Percentiles rank a stretch among this genome's conserved stretches.
These are phyloP conservation scores for Hanseniaspora taiwanica DNA, from an alignment of 805 yeast species.

Conservation along the genomic window DNA sequence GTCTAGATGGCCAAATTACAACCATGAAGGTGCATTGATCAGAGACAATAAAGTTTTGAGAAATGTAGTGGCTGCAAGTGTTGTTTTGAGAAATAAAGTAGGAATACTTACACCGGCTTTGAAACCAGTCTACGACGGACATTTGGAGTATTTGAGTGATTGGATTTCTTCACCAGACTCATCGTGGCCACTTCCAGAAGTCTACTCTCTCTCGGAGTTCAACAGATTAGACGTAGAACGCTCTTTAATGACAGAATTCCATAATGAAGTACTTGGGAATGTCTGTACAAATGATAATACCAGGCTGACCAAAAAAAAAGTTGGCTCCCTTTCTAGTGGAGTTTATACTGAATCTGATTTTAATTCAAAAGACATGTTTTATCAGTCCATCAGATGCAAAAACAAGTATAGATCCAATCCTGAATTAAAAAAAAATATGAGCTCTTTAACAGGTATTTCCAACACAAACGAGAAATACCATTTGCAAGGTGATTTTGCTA, in stretches of 20 bases:
- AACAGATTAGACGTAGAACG: constrained; percentile 67
- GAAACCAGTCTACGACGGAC: constrained; percentile 58
- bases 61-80: constrained; percentile 67
- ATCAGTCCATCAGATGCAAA: constrained; percentile 47
- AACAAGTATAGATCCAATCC: constrained; percentile 64
- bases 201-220: constrained; percentile 49
- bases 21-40: background rate
- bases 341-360: no score
- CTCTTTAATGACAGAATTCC: constrained; percentile 62
- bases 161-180: constrained; percentile 40
- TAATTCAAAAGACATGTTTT: constrained; percentile 29
- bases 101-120: constrained; percentile 74
- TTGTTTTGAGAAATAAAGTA: constrained; percentile 65
- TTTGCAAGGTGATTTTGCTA: constrained; percentile 30
- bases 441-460: constrained; percentile 37
- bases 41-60: constrained; percentile 33
- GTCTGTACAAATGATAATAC: no score
- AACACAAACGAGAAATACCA: constrained; percentile 26
- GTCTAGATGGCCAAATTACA: constrained; percentile 12
- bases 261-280: no score
- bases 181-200: constrained; percentile 72
- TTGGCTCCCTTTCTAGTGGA: no score
- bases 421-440: constrained; percentile 34
- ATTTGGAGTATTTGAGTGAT: constrained; percentile 44
- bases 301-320: background rate